Base-by-base conservation (phyloP, 331 rosid species). In the Malus hybrid region DNA sequence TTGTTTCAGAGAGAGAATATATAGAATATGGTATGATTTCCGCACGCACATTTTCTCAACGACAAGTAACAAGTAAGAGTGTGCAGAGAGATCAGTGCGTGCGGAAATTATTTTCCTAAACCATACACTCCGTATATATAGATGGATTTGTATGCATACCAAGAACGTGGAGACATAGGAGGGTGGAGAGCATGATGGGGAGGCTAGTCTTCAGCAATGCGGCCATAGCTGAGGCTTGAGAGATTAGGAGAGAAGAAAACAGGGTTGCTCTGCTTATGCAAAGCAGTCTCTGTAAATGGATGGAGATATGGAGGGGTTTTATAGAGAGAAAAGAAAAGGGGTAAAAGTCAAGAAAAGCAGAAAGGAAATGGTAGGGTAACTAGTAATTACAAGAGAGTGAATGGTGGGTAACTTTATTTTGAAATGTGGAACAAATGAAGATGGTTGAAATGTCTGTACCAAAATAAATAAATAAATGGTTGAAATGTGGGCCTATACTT, bases 81-180 rank as follows among this genome's bases (percentile, higher is more conserved):
- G 42, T 36, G 55, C 3, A 48, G 7, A 48, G 19, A 48, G 18
- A 14, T 14, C 1, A 5, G 53, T 5, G 6, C 2, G 53, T 48
- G n/a, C n/a, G 55, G 6, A 50, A 50, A 50, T 50, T 50, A 50
- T 15, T 5, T 50, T 15, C 56, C 56, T 5, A 50, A 15, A 16
- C 56, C n/a, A 15, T 50, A 50, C 6, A 6, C 8, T 36, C 56
- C 6, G 11, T 50, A 2, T 50, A 50, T 2, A 50, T 50, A 15
- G 56, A 50, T 50, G 19, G 6, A 50, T 15, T 16, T 50, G n/a
- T 50, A 74, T 3, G 3, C 8, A 29, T 84, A 90, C 96, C 94
- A 65, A 87, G 61, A 67, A 82, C 16, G 77, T 72, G 75, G 69
- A 76, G 68, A 34, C 77, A 15, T 46, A 91, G 50, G 78, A 87